Evolutionary conservation across 192 early-diverging fungal species (phyloP), one percentile per base, ranked within the genome.

Genomic region (Ambispora gerdemannii): DNA sequence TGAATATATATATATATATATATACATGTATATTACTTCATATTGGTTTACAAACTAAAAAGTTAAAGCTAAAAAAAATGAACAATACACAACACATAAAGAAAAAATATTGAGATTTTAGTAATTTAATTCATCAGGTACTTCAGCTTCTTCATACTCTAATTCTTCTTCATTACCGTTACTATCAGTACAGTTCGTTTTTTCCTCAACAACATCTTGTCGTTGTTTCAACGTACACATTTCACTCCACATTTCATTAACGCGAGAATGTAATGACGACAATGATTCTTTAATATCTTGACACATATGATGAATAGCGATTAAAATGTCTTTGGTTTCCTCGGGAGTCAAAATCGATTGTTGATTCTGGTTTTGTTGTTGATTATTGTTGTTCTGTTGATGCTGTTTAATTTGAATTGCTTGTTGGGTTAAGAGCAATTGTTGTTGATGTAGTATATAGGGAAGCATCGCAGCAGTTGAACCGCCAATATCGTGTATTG

Each of bases 231-330:
- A 2, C 13, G 11, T 13, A 27, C 19, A 27, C 2, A 58, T 58
- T 58, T 58, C 55, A 24, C 55, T 30, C 2, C 28, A 58, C 2
- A 58, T 20, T 13, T 58, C 55, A 4, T 30, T 24, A 30, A 58
- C 55, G 13, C 2, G 20, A 13, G 2, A 27, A 30, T 58, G 20
- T 13, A 58, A 2, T 11, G 55, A 20, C 11, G 19, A 13, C 28
- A 58, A 30, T 10, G 55, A 58, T 20, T 58, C 55, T 24, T 58
- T 58, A 24, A 58, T 58, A 58, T 58, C 55, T 58, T 58, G 55
- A 58, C 55, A 58, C 55, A 25, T 58, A 30, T 58, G 55, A 30
- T 58, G 55, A 24, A 58, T 58, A 27, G 55, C 4, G 1, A 58
- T 58, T 13, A 58, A 24, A 13, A 58, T 58, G 2, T 58, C 55